These are phyloP conservation scores for Schwanniomyces pseudopolymorphus DNA, from an alignment of 805 yeast genomes.

Conservation along the genomic window DNA sequence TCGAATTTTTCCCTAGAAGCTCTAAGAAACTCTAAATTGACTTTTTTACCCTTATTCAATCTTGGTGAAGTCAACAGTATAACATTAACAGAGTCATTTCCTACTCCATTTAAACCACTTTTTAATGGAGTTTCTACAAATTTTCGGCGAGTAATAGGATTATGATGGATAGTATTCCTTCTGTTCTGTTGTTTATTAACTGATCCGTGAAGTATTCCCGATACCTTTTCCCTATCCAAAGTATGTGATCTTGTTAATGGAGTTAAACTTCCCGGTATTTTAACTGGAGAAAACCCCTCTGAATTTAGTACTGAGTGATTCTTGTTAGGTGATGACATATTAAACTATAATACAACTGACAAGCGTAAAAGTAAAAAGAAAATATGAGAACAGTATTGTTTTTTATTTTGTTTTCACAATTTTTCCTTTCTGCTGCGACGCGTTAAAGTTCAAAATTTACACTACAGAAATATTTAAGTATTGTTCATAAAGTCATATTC, in stretches of 20 bases:
- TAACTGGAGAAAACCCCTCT: constrained; percentile 18
- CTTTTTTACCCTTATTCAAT: constrained; percentile 3
- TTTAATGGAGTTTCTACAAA: constrained; percentile 12
- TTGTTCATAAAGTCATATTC: background rate
- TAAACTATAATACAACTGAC: background rate
- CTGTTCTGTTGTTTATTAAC: constrained; percentile 34
- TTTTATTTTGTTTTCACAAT: background rate
- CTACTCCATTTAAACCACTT: background rate
- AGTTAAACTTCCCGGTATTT: constrained; percentile 7
- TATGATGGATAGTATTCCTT: constrained; percentile 22
- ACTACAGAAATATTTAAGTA: background rate
- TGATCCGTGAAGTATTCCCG: constrained; percentile 27
- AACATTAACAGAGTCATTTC: background rate
- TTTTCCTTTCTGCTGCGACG: background rate
- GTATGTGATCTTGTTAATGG: background rate
- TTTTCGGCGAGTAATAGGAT: constrained; percentile 4
- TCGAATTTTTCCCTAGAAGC: constrained; percentile 17
- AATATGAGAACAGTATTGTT: background rate
- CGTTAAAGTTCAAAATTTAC: background rate
- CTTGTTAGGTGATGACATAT: constrained; percentile 10
- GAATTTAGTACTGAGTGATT: constrained; percentile 7
- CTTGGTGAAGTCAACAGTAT: constrained; percentile 17
- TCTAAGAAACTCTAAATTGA: constrained; percentile 14
- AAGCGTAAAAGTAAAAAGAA: background rate
- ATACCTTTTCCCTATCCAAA: background rate